Base-by-base conservation (phyloP, 148 eudicot species). In the Heliosperma pusillum region DNA sequence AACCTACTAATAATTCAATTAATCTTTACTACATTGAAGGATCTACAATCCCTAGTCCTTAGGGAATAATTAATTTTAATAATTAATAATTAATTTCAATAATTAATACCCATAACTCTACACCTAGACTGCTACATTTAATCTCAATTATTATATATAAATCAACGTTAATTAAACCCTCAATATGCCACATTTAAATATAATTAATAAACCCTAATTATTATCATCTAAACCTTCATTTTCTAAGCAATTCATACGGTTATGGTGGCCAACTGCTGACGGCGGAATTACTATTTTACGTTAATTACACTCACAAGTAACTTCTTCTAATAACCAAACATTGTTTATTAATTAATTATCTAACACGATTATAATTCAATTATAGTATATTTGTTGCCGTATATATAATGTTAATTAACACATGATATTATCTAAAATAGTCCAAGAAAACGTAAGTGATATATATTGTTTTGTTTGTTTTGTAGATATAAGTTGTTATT, bases 401-500 rank as follows among this genome's bases (percentile, higher is more conserved):
- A 42, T 42, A 42, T 10, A 10, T 10, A 42, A 5, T 42, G 8
- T 42, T 42, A n/a, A n/a, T n/a, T n/a, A n/a, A n/a, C n/a, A n/a
- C n/a, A n/a, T n/a, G n/a, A n/a, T n/a, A n/a, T n/a, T n/a, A n/a
- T n/a, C n/a, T n/a, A n/a, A n/a, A n/a, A n/a, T n/a, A n/a, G n/a
- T n/a, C n/a, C n/a, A n/a, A n/a, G n/a, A n/a, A n/a, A n/a, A n/a
- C n/a, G n/a, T n/a, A n/a, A n/a, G n/a, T n/a, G n/a, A n/a, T n/a
- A n/a, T n/a, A n/a, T n/a, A n/a, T n/a, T n/a, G n/a, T n/a, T n/a
- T n/a, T n/a, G n/a, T n/a, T n/a, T n/a, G n/a, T 69, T 69, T 45
- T 45, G 56, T 45, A 69, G 57, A n/a, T n/a, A n/a, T n/a, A n/a
- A n/a, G n/a, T n/a, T n/a, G 71, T 44, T 45, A 33, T 45, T 24